These are phyloP conservation scores for Eucommia ulmoides DNA, from an alignment of 257 asterid species.

Conservation along the genomic window DNA sequence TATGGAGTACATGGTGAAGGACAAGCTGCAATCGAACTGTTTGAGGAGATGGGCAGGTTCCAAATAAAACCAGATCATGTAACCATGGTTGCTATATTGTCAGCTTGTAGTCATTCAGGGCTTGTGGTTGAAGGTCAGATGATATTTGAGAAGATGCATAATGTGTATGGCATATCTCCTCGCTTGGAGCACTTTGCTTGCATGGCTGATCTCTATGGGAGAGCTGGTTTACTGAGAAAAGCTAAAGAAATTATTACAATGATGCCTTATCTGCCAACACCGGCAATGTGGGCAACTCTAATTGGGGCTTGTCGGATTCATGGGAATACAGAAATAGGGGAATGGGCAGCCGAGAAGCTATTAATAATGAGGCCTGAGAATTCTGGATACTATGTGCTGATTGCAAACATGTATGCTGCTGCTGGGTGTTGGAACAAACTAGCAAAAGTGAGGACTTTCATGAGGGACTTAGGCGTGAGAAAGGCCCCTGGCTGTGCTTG, in stretches of 20 bases:
- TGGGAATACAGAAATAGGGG: conserved; percentile 56
- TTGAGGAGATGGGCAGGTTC: conserved; percentile 51
- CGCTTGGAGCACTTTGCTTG: conserved; percentile 68
- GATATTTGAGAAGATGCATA: conserved; percentile 53
- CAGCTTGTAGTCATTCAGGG: conserved; percentile 93
- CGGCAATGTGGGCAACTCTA: conserved; percentile 83
- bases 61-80: conserved; percentile 62
- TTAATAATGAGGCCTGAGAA: conserved; percentile 52
- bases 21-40: conserved; percentile 39
- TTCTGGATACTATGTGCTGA: conserved; percentile 69
- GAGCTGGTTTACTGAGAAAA: conserved; percentile 57
- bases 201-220: conserved; percentile 78
- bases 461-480: conserved; percentile 73
- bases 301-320: conserved; percentile 77
- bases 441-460: conserved; percentile 49
- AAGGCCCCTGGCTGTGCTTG: conserved; percentile 77
- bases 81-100: conserved; percentile 60
- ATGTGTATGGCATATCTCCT: conserved; percentile 38
- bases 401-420: conserved; percentile 82
- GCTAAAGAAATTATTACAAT: conserved; percentile 37
- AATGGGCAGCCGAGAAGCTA: conserved; percentile 83
- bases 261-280: conserved; percentile 60
- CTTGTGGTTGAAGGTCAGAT: conserved; percentile 47
- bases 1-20: conserved; percentile 79
- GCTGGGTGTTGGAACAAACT: conserved; percentile 68